Percentiles rank a stretch among this genome's conserved stretches.
Evolutionary conservation across 2,329 filamentous ascomycete genomes (phyloP).

Genomic region (Rugonectria rugulosa): DNA sequence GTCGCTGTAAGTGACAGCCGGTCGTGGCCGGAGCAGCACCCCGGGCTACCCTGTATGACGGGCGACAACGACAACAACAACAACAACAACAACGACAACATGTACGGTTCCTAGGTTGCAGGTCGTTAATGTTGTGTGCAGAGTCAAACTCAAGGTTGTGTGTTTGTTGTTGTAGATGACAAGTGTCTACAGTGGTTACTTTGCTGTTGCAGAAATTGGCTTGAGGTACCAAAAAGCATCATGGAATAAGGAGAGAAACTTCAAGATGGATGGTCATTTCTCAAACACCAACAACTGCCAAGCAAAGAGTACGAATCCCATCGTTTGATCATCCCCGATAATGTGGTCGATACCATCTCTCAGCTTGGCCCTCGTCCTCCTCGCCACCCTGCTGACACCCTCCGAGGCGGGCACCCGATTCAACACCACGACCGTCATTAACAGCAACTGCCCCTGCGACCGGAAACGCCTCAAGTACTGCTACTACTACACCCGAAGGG

Average conservation of each 20-base stretch:
- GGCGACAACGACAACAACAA: neutral
- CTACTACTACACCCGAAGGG: conserved; percentile 1
- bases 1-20: conserved; percentile 25
- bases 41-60: conserved; percentile 12
- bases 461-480: conserved; percentile 1
- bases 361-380: neutral
- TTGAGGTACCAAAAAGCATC: too few species aligned
- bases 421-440: conserved; percentile 9
- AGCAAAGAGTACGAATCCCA: too few species aligned
- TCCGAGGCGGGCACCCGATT: neutral
- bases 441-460: conserved; percentile 19
- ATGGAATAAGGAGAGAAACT: too few species aligned
- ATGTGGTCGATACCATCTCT: too few species aligned
- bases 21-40: conserved; percentile 23
- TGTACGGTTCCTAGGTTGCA: neutral
- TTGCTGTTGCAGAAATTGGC: too few species aligned
- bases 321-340: too few species aligned
- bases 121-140: neutral
- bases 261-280: too few species aligned
- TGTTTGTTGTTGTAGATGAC: neutral
- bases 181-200: neutral
- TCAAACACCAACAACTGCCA: too few species aligned
- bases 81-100: neutral
- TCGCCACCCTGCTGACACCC: neutral
- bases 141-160: neutral